Conservation (phyloP, 352 stramenopile species). For the Globisporangium orthogonon region DNA sequence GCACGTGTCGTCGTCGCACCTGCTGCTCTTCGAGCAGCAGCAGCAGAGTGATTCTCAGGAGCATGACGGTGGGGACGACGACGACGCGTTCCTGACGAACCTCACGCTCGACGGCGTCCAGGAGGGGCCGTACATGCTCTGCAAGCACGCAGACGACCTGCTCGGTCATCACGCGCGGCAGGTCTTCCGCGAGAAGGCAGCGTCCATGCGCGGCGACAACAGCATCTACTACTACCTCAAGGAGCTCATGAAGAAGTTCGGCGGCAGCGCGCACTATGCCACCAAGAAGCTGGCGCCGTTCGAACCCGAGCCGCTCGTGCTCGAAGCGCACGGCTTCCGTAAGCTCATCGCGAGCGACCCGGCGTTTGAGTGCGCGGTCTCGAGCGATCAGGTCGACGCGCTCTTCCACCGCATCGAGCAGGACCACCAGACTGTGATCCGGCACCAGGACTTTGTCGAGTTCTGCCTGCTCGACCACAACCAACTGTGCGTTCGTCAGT, state of each 20-base stretch:
- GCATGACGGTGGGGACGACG: conserved; percentile 18
- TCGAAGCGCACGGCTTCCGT: conserved; percentile 69
- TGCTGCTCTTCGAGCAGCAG: conserved; percentile 4
- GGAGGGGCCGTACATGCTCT: conserved; percentile 77
- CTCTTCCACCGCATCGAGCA: conserved; percentile 69
- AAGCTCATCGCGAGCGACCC: conserved; percentile 76
- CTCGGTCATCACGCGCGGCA: conserved; percentile 73
- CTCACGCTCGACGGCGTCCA: conserved; percentile 76
- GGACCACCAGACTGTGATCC: conserved; percentile 43
- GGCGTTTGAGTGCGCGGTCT: conserved; percentile 63
- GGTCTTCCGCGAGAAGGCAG: conserved; percentile 79
- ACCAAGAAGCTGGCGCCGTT: conserved; percentile 28
- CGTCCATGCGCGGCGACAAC: conserved; percentile 75
- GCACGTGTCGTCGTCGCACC: background rate
- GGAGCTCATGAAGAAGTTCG: conserved; percentile 71
- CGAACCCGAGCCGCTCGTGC: conserved; percentile 37
- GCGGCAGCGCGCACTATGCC: conserved; percentile 21
- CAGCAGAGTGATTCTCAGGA: background rate
- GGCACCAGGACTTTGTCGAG: conserved; percentile 71
- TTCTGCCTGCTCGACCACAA: conserved; percentile 78
- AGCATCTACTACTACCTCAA: conserved; percentile 85
- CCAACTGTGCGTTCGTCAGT: conserved; percentile 43
- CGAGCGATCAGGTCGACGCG: conserved; percentile 62
- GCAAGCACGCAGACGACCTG: conserved; percentile 78
- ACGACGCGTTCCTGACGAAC: conserved; percentile 46